Percentiles rank a stretch among this genome's conserved stretches.
These are phyloP conservation scores for Aspergillus campestris DNA, from an alignment of 495 filamentous ascomycete species.

Conservation along the genomic window DNA sequence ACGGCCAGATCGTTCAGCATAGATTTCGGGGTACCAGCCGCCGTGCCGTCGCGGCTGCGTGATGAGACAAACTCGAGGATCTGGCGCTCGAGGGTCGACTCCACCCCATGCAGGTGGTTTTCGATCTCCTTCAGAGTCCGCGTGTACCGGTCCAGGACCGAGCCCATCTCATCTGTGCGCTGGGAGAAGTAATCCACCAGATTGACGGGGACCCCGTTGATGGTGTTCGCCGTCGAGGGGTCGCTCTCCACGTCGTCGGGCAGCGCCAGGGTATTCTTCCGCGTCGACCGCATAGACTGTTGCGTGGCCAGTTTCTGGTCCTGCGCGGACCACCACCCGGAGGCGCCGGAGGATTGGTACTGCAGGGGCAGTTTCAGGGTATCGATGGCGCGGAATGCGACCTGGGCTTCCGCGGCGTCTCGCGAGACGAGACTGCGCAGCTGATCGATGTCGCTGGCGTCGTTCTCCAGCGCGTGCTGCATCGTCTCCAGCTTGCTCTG, in stretches of 20 bases:
- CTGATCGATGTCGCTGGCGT: slow-evolving; percentile 61
- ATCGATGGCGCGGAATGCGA: slow-evolving; percentile 67
- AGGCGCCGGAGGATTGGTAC: slow-evolving; percentile 47
- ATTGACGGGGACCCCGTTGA: slow-evolving; percentile 41
- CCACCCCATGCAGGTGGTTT: slow-evolving; percentile 67
- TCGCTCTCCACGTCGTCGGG: slow-evolving; percentile 56
- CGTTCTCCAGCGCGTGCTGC: slow-evolving; percentile 61
- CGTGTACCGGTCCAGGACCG: slow-evolving; percentile 57
- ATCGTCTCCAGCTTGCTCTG: slow-evolving; percentile 63
- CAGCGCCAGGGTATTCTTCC: slow-evolving; percentile 38
- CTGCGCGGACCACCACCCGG: slow-evolving; percentile 39
- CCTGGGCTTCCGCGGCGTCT: slow-evolving; percentile 63
- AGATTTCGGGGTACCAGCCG: slow-evolving; percentile 34
- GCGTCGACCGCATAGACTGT: slow-evolving; percentile 31
- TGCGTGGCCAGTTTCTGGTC: slow-evolving; percentile 35
- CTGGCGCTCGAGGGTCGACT: slow-evolving; percentile 59
- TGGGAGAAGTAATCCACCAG: slow-evolving; percentile 71
- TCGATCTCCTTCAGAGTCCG: slow-evolving; percentile 73
- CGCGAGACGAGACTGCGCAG: slow-evolving; percentile 53
- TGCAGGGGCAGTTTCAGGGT: slow-evolving; percentile 67
- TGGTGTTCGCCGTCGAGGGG: slow-evolving; percentile 24
- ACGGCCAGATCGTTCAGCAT: slow-evolving; percentile 52
- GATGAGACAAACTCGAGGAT: slow-evolving; percentile 57
- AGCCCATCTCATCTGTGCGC: slow-evolving; percentile 61
- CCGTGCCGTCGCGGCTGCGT: slow-evolving; percentile 40